Base-by-base conservation (phyloP, 2,329 filamentous ascomycete species). In the Talaromyces verruculosus region DNA sequence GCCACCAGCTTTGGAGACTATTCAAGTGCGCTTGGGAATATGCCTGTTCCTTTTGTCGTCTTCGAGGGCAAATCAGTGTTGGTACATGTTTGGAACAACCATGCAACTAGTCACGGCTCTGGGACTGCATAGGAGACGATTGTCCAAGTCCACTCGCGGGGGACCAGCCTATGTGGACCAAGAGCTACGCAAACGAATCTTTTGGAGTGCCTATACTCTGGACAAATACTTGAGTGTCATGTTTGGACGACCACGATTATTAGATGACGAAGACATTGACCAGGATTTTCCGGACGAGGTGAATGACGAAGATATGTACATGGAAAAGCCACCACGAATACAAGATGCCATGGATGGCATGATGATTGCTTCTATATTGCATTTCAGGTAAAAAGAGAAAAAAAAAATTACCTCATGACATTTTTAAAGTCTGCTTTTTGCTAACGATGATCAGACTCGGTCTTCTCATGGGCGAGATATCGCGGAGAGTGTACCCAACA, bases 141-240 rank as follows among this genome's bases (percentile, higher is more conserved):
- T 73, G 0, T 69, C 69, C 5, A 75, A 74, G 51, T n/a, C n/a
- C n/a, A n/a, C n/a, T 11, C 74, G 75, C 28, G 74, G 73, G 8
- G 71, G 72, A 10, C 71, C 69, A 17, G 71, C 72, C 1, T 75
- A 75, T 59, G 66, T 80, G 17, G 75, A 79, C n/a, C 68, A 74
- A 45, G 85, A 89, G 67, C 84, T 85, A 49, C 80, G 84, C 0
- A 84, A 84, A 65, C 79, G 87, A 7, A 82, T 86, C 0, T 89
- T 90, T 62, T 89, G 87, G 87, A 83, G 83, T 2, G 83, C 85
- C 0, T 89, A 89, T 70, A 85, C 84, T 0, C 75, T 89, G 1
- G 87, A 90, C 71, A 87, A 85, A 61, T 89, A 89, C 65, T 76
- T 89, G 0, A 85, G 85, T 28, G 85, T 88, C n/a, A 84, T 88